Percentiles rank a stretch among this genome's conserved stretches.
Conservation (phyloP, 2,329 filamentous ascomycete genomes). For the Cordyceps javanica region DNA sequence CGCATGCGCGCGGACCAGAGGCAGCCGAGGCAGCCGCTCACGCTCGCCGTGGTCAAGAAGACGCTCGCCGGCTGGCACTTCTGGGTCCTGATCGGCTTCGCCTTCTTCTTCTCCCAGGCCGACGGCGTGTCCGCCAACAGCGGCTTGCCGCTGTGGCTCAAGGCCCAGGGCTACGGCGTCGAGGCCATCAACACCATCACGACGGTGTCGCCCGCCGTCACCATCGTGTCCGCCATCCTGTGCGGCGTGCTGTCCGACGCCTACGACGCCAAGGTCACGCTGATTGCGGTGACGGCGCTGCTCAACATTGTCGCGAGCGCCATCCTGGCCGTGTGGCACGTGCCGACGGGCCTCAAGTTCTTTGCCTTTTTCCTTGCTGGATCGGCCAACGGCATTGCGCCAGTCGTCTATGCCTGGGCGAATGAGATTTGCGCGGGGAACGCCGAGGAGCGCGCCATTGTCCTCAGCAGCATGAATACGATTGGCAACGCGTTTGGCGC, state of each 20-base stretch:
- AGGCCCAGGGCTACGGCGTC: slow-evolving; percentile 26
- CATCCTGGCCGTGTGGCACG: slow-evolving; percentile 28
- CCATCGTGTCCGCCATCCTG: slow-evolving; percentile 42
- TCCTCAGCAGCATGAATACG: slow-evolving; percentile 43
- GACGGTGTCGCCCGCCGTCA: slow-evolving; percentile 30
- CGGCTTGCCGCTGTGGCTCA: slow-evolving; percentile 28
- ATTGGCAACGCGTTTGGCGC: slow-evolving; percentile 36
- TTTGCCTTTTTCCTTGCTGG: slow-evolving; percentile 29
- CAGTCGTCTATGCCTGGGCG: slow-evolving; percentile 37
- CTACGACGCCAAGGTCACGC: slow-evolving; percentile 35
- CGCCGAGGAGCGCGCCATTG: slow-evolving; percentile 41
- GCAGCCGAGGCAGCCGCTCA: slow-evolving; percentile 23
- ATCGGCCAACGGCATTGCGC: slow-evolving; percentile 22
- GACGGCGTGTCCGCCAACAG: slow-evolving; percentile 28
- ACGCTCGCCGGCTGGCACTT: slow-evolving; percentile 26
- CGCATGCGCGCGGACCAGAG: slow-evolving; percentile 26
- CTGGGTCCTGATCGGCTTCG: slow-evolving; percentile 22
- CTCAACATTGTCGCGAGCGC: slow-evolving; percentile 20
- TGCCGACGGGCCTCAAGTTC: slow-evolving; percentile 30
- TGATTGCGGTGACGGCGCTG: slow-evolving; percentile 20
- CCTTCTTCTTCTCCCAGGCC: slow-evolving; percentile 25
- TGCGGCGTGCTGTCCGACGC: slow-evolving; percentile 52
- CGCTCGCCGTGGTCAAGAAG: slow-evolving; percentile 17
- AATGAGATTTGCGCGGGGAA: slow-evolving; percentile 40
- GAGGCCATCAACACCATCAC: slow-evolving; percentile 46